Base-by-base conservation (phyloP, 176 grass and related monocot genomes). In the Zea mays region DNA sequence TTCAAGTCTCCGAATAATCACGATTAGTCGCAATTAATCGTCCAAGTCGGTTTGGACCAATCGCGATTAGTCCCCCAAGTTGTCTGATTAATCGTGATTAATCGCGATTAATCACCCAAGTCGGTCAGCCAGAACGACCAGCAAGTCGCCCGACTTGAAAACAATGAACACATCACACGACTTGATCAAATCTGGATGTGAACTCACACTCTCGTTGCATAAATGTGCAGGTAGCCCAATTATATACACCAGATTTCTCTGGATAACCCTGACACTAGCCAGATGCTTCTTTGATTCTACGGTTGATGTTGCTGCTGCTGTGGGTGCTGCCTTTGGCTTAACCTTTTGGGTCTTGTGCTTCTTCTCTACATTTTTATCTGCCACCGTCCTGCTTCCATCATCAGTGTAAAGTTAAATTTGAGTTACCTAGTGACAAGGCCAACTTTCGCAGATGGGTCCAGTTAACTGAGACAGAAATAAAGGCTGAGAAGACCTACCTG, bases 191-290 rank as follows among this genome's bases (percentile, higher is more conserved):
- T 68, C 8, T 17, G 81, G 46, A 34, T 80, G 54, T 54, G 40
- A 81, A 63, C 92, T 81, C 78, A 99, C 96, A 85, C 35, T 95
- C 87, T 91, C 92, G 44, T 91, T 83, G 74, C 90, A 92, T 61
- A 99, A 78, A 83, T 96, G 92, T 75, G 86, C 74, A 87, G 96
- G 92, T 52, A 99, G 76, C 19, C 96, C 96, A 82, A 89, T 91
- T 88, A 99, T 96, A 75, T 99, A 99, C 74, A 93, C 96, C 34
- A 99, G 96, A 74, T 95, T 99, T 69, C 88, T 86, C 80, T 95
- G 96, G 58, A 99, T 90, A 74, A 99, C 96, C 86, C 96, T 95
- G 77, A 99, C 90, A 66, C 88, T 84, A 16, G 81, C 81, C 37
- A 99, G 83, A 90, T 99, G 96, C 62, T 99, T 99, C 84, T 89